Evolutionary conservation across 2,329 filamentous ascomycete species (phyloP).

Genomic region (Penicillium sclerotigenum): DNA sequence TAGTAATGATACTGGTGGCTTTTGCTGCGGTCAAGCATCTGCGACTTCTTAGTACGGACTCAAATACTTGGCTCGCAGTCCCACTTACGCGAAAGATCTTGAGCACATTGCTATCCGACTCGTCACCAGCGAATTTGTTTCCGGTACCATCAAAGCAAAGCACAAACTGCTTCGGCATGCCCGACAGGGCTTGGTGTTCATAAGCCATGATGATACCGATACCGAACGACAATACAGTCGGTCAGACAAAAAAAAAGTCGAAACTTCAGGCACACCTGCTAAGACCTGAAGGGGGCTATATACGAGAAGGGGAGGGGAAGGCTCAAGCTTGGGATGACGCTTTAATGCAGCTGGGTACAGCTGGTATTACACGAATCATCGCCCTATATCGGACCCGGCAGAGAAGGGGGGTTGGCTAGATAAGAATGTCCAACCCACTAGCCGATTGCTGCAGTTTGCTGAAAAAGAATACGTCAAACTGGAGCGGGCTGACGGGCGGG

Average conservation of each 20-base stretch:
- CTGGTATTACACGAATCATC: constrained; percentile 14
- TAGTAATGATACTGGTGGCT: constrained; percentile 44
- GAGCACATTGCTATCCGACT: constrained; percentile 47
- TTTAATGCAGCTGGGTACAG: neutral
- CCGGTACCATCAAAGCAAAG: constrained; percentile 47
- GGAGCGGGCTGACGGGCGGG: constrained; percentile 9
- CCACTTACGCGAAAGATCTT: constrained; percentile 45
- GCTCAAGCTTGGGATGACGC: neutral
- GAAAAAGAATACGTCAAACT: constrained; percentile 21
- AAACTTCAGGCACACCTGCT: neutral
- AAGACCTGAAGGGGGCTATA: constrained; percentile 10
- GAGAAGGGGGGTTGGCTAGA: constrained; percentile 11
- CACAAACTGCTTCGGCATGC: constrained; percentile 38
- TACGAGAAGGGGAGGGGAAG: constrained; percentile 5
- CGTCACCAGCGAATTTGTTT: constrained; percentile 44
- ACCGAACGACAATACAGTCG: neutral
- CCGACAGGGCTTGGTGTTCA: constrained; percentile 18
- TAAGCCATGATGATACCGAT: constrained; percentile 15
- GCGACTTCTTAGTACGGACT: neutral
- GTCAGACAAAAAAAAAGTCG: neutral
- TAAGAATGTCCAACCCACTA: constrained; percentile 10
- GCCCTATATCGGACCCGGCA: neutral
- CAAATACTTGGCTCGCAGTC: neutral
- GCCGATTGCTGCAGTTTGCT: constrained; percentile 19
- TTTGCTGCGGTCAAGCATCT: constrained; percentile 43